These are phyloP conservation scores for Perkinsus marinus DNA, from an alignment of 169 alveolate species.

Conservation along the genomic window DNA sequence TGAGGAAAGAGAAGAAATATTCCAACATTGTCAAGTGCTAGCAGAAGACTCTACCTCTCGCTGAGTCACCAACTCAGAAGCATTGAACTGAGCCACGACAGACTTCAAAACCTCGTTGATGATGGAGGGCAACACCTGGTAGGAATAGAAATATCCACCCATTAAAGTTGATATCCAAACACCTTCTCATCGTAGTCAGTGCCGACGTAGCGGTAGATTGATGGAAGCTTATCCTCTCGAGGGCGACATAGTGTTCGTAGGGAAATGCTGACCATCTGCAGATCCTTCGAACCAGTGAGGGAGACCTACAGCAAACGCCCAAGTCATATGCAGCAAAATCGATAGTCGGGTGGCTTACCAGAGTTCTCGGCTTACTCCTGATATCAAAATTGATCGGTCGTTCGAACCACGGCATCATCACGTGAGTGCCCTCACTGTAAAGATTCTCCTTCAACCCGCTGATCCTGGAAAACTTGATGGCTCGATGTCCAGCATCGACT, in stretches of 20 bases:
- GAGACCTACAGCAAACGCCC: not conserved
- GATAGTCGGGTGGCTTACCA: slow-evolving; percentile 67
- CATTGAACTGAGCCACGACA: slow-evolving; percentile 91
- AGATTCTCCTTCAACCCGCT: slow-evolving; percentile 41
- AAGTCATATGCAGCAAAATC: not conserved
- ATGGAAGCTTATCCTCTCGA: slow-evolving; percentile 28
- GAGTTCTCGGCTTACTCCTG: slow-evolving; percentile 74
- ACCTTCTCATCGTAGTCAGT: slow-evolving; percentile 89
- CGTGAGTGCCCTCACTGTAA: slow-evolving; percentile 91
- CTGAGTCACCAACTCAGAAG: slow-evolving; percentile 84
- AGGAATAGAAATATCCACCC: not conserved
- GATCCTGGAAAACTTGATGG: slow-evolving; percentile 69
- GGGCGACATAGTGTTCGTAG: slow-evolving; percentile 59
- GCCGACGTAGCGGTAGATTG: slow-evolving; percentile 53
- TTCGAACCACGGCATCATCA: slow-evolving; percentile 83
- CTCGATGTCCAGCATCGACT: slow-evolving; percentile 90
- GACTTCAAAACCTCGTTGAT: slow-evolving; percentile 88
- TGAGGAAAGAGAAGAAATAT: too few relatives aligned
- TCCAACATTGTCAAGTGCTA: not conserved
- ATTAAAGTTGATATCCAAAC: too few relatives aligned
- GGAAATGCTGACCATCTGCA: slow-evolving; percentile 81
- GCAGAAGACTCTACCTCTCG: slow-evolving; percentile 70
- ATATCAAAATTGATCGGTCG: slow-evolving; percentile 84
- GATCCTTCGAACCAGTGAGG: slow-evolving; percentile 35
- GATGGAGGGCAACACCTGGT: slow-evolving; percentile 77